Evolutionary conservation across 108 stramenopile species (phyloP).

Genomic region (Mayamaea pseudoterrestris): DNA sequence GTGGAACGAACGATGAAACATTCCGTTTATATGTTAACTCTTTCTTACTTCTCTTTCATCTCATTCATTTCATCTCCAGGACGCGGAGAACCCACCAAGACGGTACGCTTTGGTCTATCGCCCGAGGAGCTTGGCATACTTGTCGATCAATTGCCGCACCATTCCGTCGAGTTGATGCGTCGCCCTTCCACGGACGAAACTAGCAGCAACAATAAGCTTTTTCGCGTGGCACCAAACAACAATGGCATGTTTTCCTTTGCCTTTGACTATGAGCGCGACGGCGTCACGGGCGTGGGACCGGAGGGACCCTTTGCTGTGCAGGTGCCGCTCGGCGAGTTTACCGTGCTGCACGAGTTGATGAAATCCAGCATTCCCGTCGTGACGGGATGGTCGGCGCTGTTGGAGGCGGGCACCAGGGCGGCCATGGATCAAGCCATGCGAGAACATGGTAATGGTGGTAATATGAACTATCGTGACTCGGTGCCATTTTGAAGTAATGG

Average conservation of each 20-base stretch:
- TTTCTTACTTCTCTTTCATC: not conserved
- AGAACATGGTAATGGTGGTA: no score
- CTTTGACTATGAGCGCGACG: slow-evolving; percentile 35
- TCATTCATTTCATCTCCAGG: not conserved
- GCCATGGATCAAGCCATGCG: no score
- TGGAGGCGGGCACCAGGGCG: no score
- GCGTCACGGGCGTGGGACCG: slow-evolving; percentile 33
- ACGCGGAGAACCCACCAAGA: slow-evolving; percentile 11
- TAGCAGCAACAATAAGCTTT: slow-evolving; percentile 35
- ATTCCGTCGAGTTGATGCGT: slow-evolving; percentile 30
- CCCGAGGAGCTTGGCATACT: slow-evolving; percentile 44
- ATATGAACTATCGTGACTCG: no score
- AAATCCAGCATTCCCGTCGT: slow-evolving; percentile 32
- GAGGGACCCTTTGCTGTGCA: slow-evolving; percentile 26
- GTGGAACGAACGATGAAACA: no score
- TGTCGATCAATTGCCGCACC: slow-evolving; percentile 25
- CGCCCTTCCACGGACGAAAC: slow-evolving; percentile 1
- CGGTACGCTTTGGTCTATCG: slow-evolving; percentile 27
- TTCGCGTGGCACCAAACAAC: slow-evolving; percentile 36
- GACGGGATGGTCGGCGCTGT: slow-evolving; percentile 51
- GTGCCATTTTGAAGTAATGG: no score
- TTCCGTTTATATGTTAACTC: not conserved
- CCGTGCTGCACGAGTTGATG: slow-evolving; percentile 33
- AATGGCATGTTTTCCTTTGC: slow-evolving; percentile 28
- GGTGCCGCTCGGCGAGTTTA: slow-evolving; percentile 42